Base-by-base conservation (phyloP, 345 rosid species). In the Heritiera fomes region DNA sequence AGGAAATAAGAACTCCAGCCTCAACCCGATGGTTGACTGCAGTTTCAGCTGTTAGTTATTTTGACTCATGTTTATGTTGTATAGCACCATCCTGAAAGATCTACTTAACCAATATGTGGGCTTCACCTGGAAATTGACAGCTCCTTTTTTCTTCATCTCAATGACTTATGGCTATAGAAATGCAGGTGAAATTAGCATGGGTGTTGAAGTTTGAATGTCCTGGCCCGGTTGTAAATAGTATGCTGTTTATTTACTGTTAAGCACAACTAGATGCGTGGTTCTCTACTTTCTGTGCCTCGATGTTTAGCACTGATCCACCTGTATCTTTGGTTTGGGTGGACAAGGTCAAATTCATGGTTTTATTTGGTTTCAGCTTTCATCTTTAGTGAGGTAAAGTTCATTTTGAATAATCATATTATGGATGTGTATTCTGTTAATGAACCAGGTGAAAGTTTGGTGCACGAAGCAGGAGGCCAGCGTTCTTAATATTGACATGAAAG, bases 361-460 rank as follows among this genome's bases (percentile, higher is more conserved):
- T 9, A 14, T 69, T 30, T 71, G 41, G 32, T 72, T 52, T 53
- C 59, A 53, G 61, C 75, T 72, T 72, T 53, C 47, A 72, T 34
- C 30, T 17, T 72, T 34, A 17, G 17, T 0, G 5, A 52, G 30
- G 75, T 62, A 72, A 72, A 53, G 62, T 72, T 52, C 47, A 8
- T 53, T 9, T 72, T 53, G 32, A 72, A 43, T 75, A 52, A 32
- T 52, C 30, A 9, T 82, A 11, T 71, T 43, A 45, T 78, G 73
- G 73, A 69, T 58, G 59, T 75, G n/a, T 82, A 83, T 14, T 74
- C 43, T 75, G 23, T 69, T 17, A 70, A 58, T 65, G 30, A 70
- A 85, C 70, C 90, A 96, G 99, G 99, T 92, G 52, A 96, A 96
- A 87, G 97, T 96, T 83, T 96, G 98, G 99, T 92, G 99, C 91